Base-by-base conservation (phyloP, 495 filamentous ascomycete genomes). In the Xylaria bambusicola region DNA sequence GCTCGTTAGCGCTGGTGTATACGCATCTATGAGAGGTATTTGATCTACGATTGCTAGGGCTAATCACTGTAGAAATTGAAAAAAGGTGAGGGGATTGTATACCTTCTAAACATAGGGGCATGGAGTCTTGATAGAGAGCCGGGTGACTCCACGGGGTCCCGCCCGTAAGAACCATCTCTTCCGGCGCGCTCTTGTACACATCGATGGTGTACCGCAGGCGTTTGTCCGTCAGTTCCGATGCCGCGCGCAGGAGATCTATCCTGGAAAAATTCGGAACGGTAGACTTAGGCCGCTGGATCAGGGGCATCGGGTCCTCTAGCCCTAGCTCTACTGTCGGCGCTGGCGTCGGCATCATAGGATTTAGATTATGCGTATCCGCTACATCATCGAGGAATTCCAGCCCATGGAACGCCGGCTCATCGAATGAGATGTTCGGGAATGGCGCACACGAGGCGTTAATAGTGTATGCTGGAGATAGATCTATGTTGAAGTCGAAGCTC, bases 21-120 rank as follows among this genome's bases (percentile, higher is more conserved):
- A 10, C 5, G 31, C 10, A n/a, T n/a, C n/a, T n/a, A n/a, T n/a
- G 29, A 33, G 29, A 10, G 29, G 10, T 33, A 33, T 33, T 33
- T 33, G 29, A 33, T n/a, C n/a, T n/a, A n/a, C n/a, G n/a, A n/a
- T n/a, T n/a, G n/a, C n/a, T n/a, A n/a, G n/a, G n/a, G n/a, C n/a
- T n/a, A n/a, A n/a, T n/a, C n/a, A n/a, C n/a, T n/a, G n/a, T n/a
- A n/a, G n/a, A n/a, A n/a, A n/a, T n/a, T n/a, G n/a, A n/a, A n/a
- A n/a, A n/a, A n/a, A n/a, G n/a, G n/a, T n/a, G n/a, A n/a, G n/a
- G n/a, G n/a, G 29, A 33, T 41, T 23, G 12, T 21, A 36, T 70
- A 79, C 81, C 81, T 69, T 83, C 75, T 63, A 84, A 73, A 3
- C 58, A 70, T 18, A 62, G 60, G 0, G 81, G 81, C 79, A 83